A percentile compares a stretch with the other conserved stretches of the same genome.
phyloP scores from a whole-genome alignment of 371 early-diverging fungal genomes.

The Dinochytrium kinnereticum region DNA sequence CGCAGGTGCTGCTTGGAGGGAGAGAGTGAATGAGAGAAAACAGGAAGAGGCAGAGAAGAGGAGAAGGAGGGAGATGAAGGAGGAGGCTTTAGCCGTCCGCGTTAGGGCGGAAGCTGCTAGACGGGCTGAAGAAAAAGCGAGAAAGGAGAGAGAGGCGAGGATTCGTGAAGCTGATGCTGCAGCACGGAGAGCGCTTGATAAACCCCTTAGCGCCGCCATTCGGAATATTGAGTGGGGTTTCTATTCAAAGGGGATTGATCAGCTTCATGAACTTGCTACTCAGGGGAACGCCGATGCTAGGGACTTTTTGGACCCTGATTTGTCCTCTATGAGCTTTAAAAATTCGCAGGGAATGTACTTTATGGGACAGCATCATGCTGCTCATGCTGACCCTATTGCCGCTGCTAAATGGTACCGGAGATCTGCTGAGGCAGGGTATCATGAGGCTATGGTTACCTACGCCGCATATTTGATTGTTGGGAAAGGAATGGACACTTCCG shows the following conservation, averaged over 20 bases:
- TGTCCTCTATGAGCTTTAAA: conserved; percentile 17
- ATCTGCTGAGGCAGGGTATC: conserved; percentile 33
- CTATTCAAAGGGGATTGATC: conserved; percentile 29
- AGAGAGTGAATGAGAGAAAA: conserved; percentile 25
- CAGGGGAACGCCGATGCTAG: conserved; percentile 32
- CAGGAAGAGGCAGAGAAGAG: conserved; percentile 15
- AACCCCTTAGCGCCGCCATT: conserved; percentile 28
- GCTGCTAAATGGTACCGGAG: conserved; percentile 39
- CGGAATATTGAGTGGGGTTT: conserved; percentile 39
- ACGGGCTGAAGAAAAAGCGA: conserved; percentile 18
- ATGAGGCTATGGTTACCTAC: conserved; percentile 36
- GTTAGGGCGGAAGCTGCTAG: conserved; percentile 21
- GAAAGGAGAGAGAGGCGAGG: conserved; percentile 3
- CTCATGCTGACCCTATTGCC: conserved; percentile 28
- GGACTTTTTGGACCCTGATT: conserved; percentile 34
- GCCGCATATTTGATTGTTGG: conserved; percentile 41
- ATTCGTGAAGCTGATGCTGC: conserved; percentile 18
- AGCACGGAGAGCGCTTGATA: conserved; percentile 25
- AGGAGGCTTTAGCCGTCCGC: conserved; percentile 5
- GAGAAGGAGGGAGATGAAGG: neutral
- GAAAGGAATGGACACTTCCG: conserved; percentile 33
- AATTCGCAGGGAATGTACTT: conserved; percentile 26
- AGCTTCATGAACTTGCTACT: conserved; percentile 25
- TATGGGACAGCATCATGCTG: conserved; percentile 34
- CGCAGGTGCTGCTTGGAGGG: conserved; percentile 38